Evolutionary conservation across 164 flowering plant species (phyloP).

Genomic region (Chimonanthus salicifolius): DNA sequence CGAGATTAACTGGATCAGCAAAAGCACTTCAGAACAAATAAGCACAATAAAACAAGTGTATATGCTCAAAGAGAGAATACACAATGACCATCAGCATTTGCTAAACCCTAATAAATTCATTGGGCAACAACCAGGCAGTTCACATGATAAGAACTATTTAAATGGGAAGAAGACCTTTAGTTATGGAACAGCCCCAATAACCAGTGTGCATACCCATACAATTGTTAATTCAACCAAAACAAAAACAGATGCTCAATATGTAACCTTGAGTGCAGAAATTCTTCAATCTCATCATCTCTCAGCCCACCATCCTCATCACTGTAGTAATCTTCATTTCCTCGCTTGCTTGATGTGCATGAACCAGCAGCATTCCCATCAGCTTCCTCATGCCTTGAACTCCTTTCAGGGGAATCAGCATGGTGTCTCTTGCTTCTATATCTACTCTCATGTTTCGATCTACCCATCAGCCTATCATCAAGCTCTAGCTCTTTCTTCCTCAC

Average conservation of each 20-base stretch:
- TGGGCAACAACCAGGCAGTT: background rate
- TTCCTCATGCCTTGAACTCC: slow-evolving; percentile 16
- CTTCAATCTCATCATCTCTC: slow-evolving; percentile 72
- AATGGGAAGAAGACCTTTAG: background rate
- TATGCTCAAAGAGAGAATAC: background rate
- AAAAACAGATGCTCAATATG: background rate
- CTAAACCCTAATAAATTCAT: background rate
- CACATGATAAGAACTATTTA: background rate
- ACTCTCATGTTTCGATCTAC: slow-evolving; percentile 28
- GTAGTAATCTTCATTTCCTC: slow-evolving; percentile 17
- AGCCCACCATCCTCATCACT: slow-evolving; percentile 45
- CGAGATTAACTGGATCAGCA: background rate
- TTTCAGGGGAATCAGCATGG: slow-evolving; percentile 18
- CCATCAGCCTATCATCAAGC: slow-evolving; percentile 47
- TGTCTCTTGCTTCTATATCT: slow-evolving; percentile 17
- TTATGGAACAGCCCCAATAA: background rate
- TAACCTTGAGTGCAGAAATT: slow-evolving; percentile 76
- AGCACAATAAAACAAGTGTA: background rate
- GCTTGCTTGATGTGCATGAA: slow-evolving; percentile 37
- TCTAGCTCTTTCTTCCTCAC: slow-evolving; percentile 68
- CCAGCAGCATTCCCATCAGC: slow-evolving; percentile 14
- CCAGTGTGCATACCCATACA: background rate
- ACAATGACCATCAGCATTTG: background rate
- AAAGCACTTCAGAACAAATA: background rate
- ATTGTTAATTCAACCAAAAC: background rate